Evolutionary conservation across 768 basidiomycete species (phyloP), one percentile per base, ranked within the genome.

Genomic region (Suillus subalutaceus): DNA sequence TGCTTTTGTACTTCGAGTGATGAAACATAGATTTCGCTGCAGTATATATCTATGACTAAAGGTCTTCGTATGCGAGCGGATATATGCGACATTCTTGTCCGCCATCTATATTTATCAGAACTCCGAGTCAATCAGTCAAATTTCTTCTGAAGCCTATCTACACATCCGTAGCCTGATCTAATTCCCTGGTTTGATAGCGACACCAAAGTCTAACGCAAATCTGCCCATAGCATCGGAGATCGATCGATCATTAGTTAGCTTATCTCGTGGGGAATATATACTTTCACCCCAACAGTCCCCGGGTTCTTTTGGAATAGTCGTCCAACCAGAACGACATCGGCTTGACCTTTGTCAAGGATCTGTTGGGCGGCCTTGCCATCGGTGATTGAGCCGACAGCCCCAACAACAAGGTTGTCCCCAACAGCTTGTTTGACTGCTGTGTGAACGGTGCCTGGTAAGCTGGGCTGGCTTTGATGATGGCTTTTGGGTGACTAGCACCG

Each of bases 251-350:
- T 35, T 4, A 20, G 18, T 20, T 15, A 58, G 35, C n/a, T 38
- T 13, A 37, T 37, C 37, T 57, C 56, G n/a, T 4, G 13, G n/a
- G 20, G 20, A n/a, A 56, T 6, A n/a, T 56, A 23, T 74, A n/a
- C n/a, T n/a, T n/a, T n/a, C n/a, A n/a, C 66, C 79, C 79, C 81
- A 20, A 81, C 79, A 3, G 76, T 68, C 0, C 82, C 84, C 0
- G 88, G 89, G 69, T 90, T 85, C 78, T 85, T 86, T 74, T 84
- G 83, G 79, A 90, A 89, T 62, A 81, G 79, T 50, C 85, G 72
- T 23, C 85, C 86, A 16, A 86, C 80, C 55, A 83, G 67, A 8
- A 91, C 20, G 37, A 83, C 79, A 63, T 87, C 84, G 2, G 81
- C 80, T 65, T 82, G 71, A 6, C 76, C 82, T 16, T 78, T 69